phyloP scores from a whole-genome alignment of 768 basidiomycete species.

The Termitomyces eurrhizus region DNA sequence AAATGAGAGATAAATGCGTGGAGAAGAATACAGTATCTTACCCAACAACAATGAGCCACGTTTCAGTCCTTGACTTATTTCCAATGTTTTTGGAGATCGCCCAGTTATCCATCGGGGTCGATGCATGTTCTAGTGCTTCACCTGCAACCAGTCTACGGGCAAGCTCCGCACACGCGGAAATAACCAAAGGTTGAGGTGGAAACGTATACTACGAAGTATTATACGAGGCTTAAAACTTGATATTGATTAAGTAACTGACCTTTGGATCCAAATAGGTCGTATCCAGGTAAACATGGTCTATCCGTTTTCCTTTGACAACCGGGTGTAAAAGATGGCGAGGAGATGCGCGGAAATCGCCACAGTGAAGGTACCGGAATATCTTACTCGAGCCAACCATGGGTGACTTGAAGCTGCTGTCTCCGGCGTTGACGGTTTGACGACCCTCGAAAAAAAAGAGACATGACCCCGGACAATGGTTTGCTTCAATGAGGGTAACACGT shows the following conservation, averaged over 20 bases:
- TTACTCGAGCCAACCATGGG: conserved; percentile 63
- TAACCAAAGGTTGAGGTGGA: conserved; percentile 91
- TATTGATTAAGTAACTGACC: conserved; percentile 27
- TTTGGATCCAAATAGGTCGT: conserved; percentile 94
- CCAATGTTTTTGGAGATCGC: conserved; percentile 30
- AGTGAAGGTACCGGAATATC: conserved; percentile 88
- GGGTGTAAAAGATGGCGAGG: conserved; percentile 87
- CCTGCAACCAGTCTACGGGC: conserved; percentile 54
- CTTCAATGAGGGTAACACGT: conserved; percentile 90
- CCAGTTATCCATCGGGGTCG: conserved; percentile 50
- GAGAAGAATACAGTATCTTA: conserved; percentile 24
- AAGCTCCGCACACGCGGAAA: conserved; percentile 87
- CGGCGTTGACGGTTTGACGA: conserved; percentile 81
- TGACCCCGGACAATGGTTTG: conserved; percentile 97
- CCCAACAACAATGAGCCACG: conserved; percentile 70
- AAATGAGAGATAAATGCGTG: neutral
- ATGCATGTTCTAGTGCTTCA: conserved; percentile 23
- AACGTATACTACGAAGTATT: conserved; percentile 69
- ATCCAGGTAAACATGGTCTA: conserved; percentile 91
- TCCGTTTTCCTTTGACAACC: conserved; percentile 69
- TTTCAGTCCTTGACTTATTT: conserved; percentile 33
- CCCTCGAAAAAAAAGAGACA: conserved; percentile 95
- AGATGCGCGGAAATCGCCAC: conserved; percentile 90
- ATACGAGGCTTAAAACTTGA: neutral
- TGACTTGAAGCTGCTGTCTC: conserved; percentile 75